Conservation (phyloP, 2,329 filamentous ascomycete genomes). For the Exophiala spinifera region DNA sequence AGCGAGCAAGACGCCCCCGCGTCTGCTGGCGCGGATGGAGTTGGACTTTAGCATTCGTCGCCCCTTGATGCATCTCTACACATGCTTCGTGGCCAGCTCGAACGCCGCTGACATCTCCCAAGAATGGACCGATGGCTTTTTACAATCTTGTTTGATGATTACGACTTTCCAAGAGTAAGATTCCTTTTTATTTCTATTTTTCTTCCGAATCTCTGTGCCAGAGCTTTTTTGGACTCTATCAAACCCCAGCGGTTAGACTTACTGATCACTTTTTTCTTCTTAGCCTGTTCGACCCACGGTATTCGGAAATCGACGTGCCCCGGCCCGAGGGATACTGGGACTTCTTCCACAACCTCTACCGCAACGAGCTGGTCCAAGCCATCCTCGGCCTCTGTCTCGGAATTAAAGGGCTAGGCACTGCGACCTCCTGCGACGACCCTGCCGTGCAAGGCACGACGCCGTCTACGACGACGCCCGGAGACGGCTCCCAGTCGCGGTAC, state of each 20-base stretch:
- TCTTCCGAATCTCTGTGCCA: neutral
- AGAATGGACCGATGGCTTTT: conserved; percentile 27
- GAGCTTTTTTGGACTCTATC: no score
- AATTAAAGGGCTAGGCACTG: conserved; percentile 17
- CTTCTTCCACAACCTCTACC: conserved; percentile 27
- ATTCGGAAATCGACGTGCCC: conserved; percentile 30
- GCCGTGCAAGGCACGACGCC: neutral
- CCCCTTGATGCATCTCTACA: conserved; percentile 34
- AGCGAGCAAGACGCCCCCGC: conserved; percentile 24
- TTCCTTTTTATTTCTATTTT: no score
- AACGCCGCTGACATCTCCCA: conserved; percentile 19
- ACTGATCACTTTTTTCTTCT: neutral
- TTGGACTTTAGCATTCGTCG: conserved; percentile 32
- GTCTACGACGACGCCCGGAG: neutral
- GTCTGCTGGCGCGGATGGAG: conserved; percentile 30
- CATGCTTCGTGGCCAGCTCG: conserved; percentile 26
- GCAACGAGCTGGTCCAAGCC: conserved; percentile 21
- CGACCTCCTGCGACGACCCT: neutral
- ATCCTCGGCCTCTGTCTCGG: conserved; percentile 25
- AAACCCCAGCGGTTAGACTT: neutral
- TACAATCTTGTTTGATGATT: conserved; percentile 32
- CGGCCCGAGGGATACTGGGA: conserved; percentile 29
- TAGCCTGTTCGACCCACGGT: conserved; percentile 33
- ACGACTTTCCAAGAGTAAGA: conserved; percentile 32
- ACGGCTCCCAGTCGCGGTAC: neutral